These are phyloP conservation scores for Nakaseomyces glabratus DNA, from an alignment of 1,139 yeast species.

Conservation along the genomic window DNA sequence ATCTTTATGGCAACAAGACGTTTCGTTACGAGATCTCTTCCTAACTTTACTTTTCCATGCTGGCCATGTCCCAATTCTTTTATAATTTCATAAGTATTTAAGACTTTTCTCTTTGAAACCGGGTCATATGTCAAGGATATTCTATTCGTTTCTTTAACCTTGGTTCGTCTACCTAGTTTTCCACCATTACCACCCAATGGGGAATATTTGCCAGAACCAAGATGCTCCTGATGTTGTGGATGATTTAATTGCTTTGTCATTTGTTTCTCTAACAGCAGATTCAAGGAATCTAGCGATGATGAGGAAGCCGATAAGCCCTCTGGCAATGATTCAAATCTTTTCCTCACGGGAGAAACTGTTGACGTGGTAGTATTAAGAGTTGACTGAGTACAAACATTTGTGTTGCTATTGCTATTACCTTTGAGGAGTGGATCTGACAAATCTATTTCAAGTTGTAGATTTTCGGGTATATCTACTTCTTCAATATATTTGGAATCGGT, in stretches of 20 bases:
- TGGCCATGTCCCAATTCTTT: conserved; percentile 90
- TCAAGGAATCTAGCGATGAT: conserved; percentile 35
- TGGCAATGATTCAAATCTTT: conserved; percentile 9
- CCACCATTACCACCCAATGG: conserved; percentile 7
- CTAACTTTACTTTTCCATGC: conserved; percentile 94
- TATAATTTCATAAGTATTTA: conserved; percentile 85
- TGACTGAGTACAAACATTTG: not conserved
- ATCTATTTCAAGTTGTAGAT: conserved; percentile 19
- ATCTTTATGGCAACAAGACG: conserved; percentile 88
- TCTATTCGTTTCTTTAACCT: conserved; percentile 75
- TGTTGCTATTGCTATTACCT: conserved; percentile 7
- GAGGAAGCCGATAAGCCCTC: conserved; percentile 19
- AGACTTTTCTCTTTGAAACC: conserved; percentile 66
- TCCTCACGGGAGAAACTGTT: conserved; percentile 6
- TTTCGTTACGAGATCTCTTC: conserved; percentile 59
- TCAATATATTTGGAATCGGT: too few relatives aligned
- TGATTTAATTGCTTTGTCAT: conserved; percentile 34
- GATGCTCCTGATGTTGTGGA: conserved; percentile 34
- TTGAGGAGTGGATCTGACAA: conserved; percentile 11
- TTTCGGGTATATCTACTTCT: conserved; percentile 27
- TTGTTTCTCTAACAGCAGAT: conserved; percentile 34
- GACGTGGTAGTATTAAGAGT: not conserved
- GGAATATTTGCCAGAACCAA: conserved; percentile 15
- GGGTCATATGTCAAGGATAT: conserved; percentile 87
- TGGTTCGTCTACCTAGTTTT: conserved; percentile 14